A percentile compares a stretch with the other conserved stretches of the same genome.
Conservation (phyloP, 306 rosid genomes). For the Benincasa hispida region DNA sequence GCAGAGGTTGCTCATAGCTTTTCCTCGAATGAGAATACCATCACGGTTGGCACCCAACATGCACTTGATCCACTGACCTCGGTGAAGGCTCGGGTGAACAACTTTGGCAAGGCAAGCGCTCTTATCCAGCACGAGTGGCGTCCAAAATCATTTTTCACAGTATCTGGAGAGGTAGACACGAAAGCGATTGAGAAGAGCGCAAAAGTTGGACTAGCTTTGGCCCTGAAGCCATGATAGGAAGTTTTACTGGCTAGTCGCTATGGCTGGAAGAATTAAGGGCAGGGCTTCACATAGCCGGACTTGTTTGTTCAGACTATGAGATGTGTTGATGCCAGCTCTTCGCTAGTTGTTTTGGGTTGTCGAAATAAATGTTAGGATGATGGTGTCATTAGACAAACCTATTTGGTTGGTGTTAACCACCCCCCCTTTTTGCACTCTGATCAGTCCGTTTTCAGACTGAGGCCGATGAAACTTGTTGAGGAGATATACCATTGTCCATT, state of each 20-base stretch:
- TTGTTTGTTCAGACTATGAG: conserved; percentile 20
- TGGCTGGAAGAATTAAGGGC: conserved; percentile 18
- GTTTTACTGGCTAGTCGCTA: conserved; percentile 4
- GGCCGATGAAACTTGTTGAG: conserved; percentile 11
- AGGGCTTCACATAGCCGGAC: conserved; percentile 24
- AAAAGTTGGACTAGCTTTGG: conserved; percentile 71
- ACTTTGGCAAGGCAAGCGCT: conserved; percentile 56
- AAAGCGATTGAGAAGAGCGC: conserved; percentile 82
- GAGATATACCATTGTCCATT: conserved; percentile 1
- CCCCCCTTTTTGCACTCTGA: neutral
- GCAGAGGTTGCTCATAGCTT: conserved; percentile 67
- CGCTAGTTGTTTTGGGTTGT: conserved; percentile 15
- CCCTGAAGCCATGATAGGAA: conserved; percentile 60
- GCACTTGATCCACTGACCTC: conserved; percentile 66
- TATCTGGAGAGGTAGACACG: conserved; percentile 91
- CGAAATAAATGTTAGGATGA: conserved; percentile 24
- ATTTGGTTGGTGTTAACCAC: neutral
- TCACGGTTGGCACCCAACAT: conserved; percentile 70
- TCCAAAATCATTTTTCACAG: conserved; percentile 66
- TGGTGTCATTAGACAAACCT: conserved; percentile 7
- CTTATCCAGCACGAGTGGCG: conserved; percentile 98
- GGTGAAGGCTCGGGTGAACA: conserved; percentile 58
- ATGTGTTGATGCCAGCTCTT: conserved; percentile 1
- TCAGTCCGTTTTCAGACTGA: conserved; percentile 5
- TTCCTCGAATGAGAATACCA: conserved; percentile 55